Evolutionary conservation across 2,329 filamentous ascomycete genomes (phyloP).

Genomic region (Sporothrix phasma): DNA sequence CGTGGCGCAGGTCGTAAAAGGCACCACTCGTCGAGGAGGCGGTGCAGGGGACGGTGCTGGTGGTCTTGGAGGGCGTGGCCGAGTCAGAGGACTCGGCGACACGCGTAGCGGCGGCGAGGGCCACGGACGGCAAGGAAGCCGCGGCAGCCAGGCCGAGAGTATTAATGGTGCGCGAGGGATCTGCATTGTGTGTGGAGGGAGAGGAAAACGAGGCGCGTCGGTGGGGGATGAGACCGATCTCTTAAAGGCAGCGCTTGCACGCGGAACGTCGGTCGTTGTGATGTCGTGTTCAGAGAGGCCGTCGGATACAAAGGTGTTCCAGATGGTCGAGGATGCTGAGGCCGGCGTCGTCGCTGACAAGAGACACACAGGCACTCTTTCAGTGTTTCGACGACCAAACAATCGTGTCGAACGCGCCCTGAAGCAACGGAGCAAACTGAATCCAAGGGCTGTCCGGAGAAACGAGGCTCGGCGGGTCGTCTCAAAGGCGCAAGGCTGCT

Average conservation of each 20-base stretch:
- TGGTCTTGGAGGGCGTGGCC: constrained; percentile 23
- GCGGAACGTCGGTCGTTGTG: not conserved
- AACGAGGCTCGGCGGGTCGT: not conserved
- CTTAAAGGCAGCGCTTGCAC: not conserved
- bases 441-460: not conserved
- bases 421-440: not conserved
- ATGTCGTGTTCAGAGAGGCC: not conserved
- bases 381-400: not conserved
- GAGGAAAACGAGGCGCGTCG: not conserved
- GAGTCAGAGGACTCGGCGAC: not conserved
- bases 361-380: not conserved
- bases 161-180: constrained; percentile 6
- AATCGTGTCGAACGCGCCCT: not conserved
- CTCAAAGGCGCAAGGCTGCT: not conserved
- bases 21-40: constrained; percentile 46
- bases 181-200: constrained; percentile 10
- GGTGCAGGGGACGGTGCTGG: constrained; percentile 41
- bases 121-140: not conserved
- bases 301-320: not conserved
- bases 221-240: not conserved
- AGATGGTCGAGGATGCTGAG: not conserved
- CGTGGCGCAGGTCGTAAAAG: constrained; percentile 50
- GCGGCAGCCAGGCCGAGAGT: constrained; percentile 11
- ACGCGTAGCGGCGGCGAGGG: not conserved
- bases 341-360: not conserved